Percentiles rank a stretch among this genome's conserved stretches.
Evolutionary conservation across 257 asterid genomes (phyloP).

Genomic region (Plantago ovata): DNA sequence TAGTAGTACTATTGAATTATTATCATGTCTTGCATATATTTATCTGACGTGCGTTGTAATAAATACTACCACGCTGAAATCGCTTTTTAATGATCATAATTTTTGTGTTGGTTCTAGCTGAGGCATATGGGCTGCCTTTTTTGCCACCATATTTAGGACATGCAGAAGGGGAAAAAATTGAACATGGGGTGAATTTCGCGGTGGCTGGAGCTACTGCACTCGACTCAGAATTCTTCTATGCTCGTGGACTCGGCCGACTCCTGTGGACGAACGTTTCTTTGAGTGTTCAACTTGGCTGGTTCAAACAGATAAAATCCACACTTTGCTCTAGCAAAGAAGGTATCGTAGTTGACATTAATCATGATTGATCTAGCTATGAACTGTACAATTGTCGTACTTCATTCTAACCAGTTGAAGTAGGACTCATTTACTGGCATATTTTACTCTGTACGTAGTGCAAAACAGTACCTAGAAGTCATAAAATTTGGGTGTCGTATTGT

Average conservation of each 20-base stretch:
- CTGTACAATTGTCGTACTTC: no score
- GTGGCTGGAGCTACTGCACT: constrained; percentile 85
- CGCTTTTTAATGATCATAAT: no score
- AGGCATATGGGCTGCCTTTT: constrained; percentile 72
- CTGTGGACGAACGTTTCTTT: constrained; percentile 66
- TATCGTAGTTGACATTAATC: constrained; percentile 12
- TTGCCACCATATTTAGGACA: constrained; percentile 54
- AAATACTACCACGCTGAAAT: no score
- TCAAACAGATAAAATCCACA: constrained; percentile 51
- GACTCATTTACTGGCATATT: no score
- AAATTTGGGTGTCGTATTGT: background rate
- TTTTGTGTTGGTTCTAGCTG: constrained; percentile 36
- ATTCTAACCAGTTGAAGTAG: no score
- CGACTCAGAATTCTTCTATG: constrained; percentile 59
- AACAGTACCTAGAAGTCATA: no score
- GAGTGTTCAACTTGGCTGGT: constrained; percentile 67
- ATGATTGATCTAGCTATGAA: no score
- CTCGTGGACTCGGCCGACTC: constrained; percentile 40
- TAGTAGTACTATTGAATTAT: no score
- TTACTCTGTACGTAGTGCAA: no score
- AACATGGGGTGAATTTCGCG: constrained; percentile 78
- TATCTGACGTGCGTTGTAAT: no score
- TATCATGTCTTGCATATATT: no score
- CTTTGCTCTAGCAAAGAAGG: constrained; percentile 57
- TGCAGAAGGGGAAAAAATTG: constrained; percentile 28